These are phyloP conservation scores for Amanita fuliginea DNA, from an alignment of 768 basidiomycete genomes.

Conservation along the genomic window DNA sequence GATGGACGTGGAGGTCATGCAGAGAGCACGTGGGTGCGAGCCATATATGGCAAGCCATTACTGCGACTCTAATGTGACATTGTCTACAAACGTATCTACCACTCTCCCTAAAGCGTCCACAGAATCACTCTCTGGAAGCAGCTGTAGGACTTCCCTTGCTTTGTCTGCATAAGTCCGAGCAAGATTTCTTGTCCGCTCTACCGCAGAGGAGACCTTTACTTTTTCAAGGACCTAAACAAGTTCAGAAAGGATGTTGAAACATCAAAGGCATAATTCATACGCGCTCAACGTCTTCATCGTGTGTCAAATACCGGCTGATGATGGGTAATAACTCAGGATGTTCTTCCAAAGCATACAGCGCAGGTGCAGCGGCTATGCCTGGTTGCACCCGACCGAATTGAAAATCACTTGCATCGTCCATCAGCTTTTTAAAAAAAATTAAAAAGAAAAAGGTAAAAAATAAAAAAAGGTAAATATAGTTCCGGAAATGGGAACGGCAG, in stretches of 20 bases:
- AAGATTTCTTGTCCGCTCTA: constrained; percentile 69
- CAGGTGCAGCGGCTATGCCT: constrained; percentile 63
- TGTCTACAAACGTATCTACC: constrained; percentile 43
- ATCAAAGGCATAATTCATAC: constrained; percentile 29
- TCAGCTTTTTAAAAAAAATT: constrained; percentile 46
- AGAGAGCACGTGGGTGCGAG: not conserved
- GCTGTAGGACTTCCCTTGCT: constrained; percentile 56
- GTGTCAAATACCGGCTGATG: constrained; percentile 68
- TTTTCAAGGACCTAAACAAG: constrained; percentile 48
- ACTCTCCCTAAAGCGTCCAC: constrained; percentile 65
- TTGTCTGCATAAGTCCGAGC: constrained; percentile 67
- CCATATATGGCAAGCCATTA: not conserved
- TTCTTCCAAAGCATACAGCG: constrained; percentile 80
- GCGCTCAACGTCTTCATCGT: constrained; percentile 69
- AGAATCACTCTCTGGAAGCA: constrained; percentile 75
- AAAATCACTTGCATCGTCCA: constrained; percentile 77
- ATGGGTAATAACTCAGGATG: constrained; percentile 65
- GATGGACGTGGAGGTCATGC: constrained; percentile 28
- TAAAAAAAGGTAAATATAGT: constrained; percentile 5
- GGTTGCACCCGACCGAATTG: constrained; percentile 29
- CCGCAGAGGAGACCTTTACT: constrained; percentile 60
- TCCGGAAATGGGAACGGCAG: not conserved
- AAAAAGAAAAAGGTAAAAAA: too few relatives aligned
- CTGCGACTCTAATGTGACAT: constrained; percentile 18
- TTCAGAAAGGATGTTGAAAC: not conserved